Evolutionary conservation across 2,329 filamentous ascomycete species (phyloP), one percentile per base, ranked within the genome.

Genomic region (Trichoderma aggressivum): DNA sequence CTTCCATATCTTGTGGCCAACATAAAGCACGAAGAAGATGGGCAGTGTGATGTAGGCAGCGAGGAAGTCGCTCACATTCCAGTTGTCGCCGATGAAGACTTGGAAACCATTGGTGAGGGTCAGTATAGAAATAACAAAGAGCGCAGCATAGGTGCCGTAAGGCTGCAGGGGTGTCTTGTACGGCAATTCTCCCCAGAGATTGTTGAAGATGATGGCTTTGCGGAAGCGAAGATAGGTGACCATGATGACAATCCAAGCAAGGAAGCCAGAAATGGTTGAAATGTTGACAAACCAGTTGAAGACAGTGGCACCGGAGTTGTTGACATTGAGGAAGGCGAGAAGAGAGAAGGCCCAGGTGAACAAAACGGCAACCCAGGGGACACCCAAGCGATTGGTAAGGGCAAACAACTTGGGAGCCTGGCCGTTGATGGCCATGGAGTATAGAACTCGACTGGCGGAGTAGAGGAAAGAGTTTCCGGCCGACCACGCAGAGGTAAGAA

Each of bases 101-200:
- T 90, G 87, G 80, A 94, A 95, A 1, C 92, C 92, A 75, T 93
- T 93, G 75, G 92, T 90, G 3, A 94, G 80, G 1, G 86, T 88
- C n/a, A 94, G 83, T 30, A 93, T 80, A 3, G 80, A 78, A 67
- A 93, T 86, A 28, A 89, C 77, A 18, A 86, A 78, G 1, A 93
- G 85, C 11, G 86, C 85, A 68, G 87, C 80, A 76, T 86, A 93
- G 0, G 91, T 87, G 2, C 88, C 88, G 76, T 90, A 94, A 0
- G 92, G 88, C 78, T 89, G 87, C 14, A 85, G 77, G 0, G 81
- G 80, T 0, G 87, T 86, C 64, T 76, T 81, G 82, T 86, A 90
- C 0, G 88, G 88, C 5, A 88, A 80, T 2, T 78, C 79, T 26
- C 84, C 76, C 39, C 86, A 75, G 74, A 91, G 80, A 70, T 83